Conservation (phyloP, 2,329 filamentous ascomycete species). For the Beauveria sp. region DNA sequence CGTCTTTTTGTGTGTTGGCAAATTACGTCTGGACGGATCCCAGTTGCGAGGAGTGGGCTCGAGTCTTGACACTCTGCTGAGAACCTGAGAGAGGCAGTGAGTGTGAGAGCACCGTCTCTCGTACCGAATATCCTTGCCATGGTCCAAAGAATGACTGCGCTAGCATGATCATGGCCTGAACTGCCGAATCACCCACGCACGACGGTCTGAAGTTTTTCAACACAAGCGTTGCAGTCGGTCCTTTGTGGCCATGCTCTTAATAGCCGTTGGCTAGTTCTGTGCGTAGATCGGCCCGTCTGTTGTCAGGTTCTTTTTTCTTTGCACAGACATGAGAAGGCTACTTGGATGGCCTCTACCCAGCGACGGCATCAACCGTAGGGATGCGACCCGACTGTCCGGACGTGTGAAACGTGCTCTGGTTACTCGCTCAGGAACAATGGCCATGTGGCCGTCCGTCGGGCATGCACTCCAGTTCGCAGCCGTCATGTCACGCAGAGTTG, state of each 20-base stretch:
- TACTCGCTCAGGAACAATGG: not conserved
- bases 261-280: not conserved
- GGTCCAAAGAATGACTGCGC: not conserved
- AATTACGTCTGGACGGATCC: not conserved
- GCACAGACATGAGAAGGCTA: not conserved
- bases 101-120: not conserved
- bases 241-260: not conserved
- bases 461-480: not conserved
- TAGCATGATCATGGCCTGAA: not conserved
- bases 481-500: not conserved
- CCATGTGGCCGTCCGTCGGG: not conserved
- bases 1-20: not conserved
- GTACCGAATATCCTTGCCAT: not conserved
- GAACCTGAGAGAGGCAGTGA: not conserved
- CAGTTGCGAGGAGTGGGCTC: not conserved
- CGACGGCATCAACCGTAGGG: not conserved
- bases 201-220: not conserved
- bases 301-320: not conserved
- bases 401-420: not conserved
- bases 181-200: not conserved
- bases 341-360: not conserved
- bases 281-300: not conserved
- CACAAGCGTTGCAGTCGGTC: not conserved
- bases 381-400: not conserved
- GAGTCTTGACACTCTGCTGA: not conserved